Conservation (phyloP, 768 basidiomycete species). For the Lactifluus subvellereus region DNA sequence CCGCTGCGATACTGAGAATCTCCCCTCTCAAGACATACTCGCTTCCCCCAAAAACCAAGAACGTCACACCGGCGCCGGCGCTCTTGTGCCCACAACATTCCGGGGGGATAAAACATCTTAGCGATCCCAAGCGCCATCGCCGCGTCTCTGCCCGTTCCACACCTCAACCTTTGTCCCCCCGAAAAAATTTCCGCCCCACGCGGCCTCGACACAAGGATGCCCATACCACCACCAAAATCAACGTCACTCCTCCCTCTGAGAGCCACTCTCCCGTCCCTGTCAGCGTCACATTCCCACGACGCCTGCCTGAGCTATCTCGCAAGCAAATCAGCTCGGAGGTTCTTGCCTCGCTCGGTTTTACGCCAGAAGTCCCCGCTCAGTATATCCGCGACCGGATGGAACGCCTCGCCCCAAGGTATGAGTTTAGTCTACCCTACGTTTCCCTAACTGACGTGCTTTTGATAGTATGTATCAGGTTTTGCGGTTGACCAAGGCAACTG, state of each 20-base stretch:
- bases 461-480: constrained; percentile 23
- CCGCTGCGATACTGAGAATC: neutral
- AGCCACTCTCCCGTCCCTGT: neutral
- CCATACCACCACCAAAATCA: neutral
- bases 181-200: neutral
- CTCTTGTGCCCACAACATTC: constrained; percentile 19
- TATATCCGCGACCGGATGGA: constrained; percentile 18
- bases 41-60: neutral
- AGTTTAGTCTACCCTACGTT: neutral
- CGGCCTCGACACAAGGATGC: neutral
- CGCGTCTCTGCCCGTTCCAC: constrained; percentile 3
- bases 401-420: constrained; percentile 7
- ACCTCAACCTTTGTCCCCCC: neutral
- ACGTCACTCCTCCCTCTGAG: neutral
- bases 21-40: neutral
- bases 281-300: constrained; percentile 7
- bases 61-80: neutral
- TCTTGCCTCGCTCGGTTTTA: constrained; percentile 11
- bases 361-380: constrained; percentile 5
- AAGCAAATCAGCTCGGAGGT: constrained; percentile 10
- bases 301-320: constrained; percentile 6
- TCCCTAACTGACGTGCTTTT: neutral
- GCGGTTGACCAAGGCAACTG: constrained; percentile 14
- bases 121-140: constrained; percentile 15
- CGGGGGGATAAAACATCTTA: constrained; percentile 18